Conservation (phyloP, 2,329 filamentous ascomycete genomes). For the Microdochium nivale region DNA sequence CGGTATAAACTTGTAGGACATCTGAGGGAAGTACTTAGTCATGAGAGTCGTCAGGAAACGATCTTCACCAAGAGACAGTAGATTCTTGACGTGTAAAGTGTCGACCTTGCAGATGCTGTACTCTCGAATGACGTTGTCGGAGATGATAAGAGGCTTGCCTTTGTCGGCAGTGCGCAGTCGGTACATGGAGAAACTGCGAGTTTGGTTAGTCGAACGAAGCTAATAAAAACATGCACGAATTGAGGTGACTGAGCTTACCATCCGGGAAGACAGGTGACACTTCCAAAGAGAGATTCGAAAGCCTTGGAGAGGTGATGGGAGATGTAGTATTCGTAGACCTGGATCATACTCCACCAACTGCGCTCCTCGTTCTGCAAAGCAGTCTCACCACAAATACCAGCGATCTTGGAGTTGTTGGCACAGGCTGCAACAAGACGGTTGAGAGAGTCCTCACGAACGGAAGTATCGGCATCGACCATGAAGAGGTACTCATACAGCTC, state of each 20-base stretch:
- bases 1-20: constrained; percentile 93
- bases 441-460: constrained; percentile 82
- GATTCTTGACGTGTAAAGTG: constrained; percentile 85
- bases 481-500: constrained; percentile 95
- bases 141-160: constrained; percentile 88
- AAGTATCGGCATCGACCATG: constrained; percentile 97
- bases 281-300: constrained; percentile 95
- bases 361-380: constrained; percentile 91
- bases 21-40: constrained; percentile 93
- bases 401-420: constrained; percentile 90
- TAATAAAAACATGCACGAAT: background rate
- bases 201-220: constrained; percentile 25
- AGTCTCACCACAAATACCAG: constrained; percentile 95
- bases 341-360: constrained; percentile 99
- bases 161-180: constrained; percentile 88
- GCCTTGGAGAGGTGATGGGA: constrained; percentile 95
- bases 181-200: constrained; percentile 91
- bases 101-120: constrained; percentile 87
- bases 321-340: constrained; percentile 99
- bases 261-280: constrained; percentile 96
- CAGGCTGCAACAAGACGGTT: constrained; percentile 90
- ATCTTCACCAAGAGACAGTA: constrained; percentile 73
- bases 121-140: constrained; percentile 77
- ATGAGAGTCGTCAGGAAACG: constrained; percentile 89
- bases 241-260: constrained; percentile 57